Conservation (phyloP, 2,329 filamentous ascomycete genomes). For the Exophiala sideris region DNA sequence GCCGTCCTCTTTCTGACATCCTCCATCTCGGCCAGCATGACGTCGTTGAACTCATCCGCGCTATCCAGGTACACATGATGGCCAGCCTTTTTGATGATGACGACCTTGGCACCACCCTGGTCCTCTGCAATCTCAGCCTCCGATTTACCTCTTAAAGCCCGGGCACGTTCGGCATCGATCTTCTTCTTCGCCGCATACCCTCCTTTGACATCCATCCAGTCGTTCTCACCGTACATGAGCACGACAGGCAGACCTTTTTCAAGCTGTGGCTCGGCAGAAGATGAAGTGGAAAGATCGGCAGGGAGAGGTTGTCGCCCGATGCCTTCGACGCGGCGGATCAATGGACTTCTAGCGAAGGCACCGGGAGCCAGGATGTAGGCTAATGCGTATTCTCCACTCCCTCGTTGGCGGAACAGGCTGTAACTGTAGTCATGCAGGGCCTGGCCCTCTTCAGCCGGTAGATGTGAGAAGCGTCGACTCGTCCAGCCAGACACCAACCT, state of each 20-base stretch:
- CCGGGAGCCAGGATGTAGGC: slow-evolving; percentile 91
- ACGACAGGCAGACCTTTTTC: slow-evolving; percentile 76
- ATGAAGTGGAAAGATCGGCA: slow-evolving; percentile 9
- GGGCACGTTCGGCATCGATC: slow-evolving; percentile 64
- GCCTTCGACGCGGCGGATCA: slow-evolving; percentile 81
- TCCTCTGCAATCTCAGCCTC: slow-evolving; percentile 68
- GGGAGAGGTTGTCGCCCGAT: slow-evolving; percentile 69
- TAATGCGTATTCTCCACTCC: slow-evolving; percentile 89
- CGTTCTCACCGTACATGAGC: slow-evolving; percentile 94
- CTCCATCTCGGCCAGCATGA: slow-evolving; percentile 64
- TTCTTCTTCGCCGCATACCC: slow-evolving; percentile 77
- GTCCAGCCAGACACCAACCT: slow-evolving; percentile 94
- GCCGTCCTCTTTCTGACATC: slow-evolving; percentile 51
- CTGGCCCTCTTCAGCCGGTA: slow-evolving; percentile 74
- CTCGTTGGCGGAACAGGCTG: slow-evolving; percentile 85
- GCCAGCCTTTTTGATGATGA: slow-evolving; percentile 69
- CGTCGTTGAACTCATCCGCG: slow-evolving; percentile 65
- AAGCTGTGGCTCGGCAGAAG: slow-evolving; percentile 29
- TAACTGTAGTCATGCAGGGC: slow-evolving; percentile 92
- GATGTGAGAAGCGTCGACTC: slow-evolving; percentile 82
- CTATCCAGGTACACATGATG: slow-evolving; percentile 72
- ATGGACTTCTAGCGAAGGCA: slow-evolving; percentile 80
- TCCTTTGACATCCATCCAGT: slow-evolving; percentile 97
- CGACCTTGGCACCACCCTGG: slow-evolving; percentile 76
- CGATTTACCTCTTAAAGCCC: slow-evolving; percentile 59